Percentiles rank a stretch among this genome's conserved stretches.
phyloP scores from a whole-genome alignment of 2,329 filamentous ascomycete species.

The Trichophyton equinum region DNA sequence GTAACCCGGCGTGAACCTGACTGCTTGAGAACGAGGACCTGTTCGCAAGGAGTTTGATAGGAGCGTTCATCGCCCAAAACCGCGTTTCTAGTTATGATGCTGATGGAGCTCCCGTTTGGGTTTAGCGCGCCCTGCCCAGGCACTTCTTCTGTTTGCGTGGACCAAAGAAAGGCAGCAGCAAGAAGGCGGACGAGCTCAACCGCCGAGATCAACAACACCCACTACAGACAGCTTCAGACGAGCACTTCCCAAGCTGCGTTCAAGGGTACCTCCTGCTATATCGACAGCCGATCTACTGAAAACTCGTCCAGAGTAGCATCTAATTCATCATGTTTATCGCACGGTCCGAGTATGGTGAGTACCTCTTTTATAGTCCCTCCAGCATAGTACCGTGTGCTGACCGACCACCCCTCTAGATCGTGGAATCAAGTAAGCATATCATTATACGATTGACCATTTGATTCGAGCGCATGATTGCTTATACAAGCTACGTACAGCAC shows the following conservation, averaged over 20 bases:
- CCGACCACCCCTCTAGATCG: constrained; percentile 51
- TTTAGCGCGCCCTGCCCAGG: constrained; percentile 15
- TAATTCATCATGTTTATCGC: constrained; percentile 86
- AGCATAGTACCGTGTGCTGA: constrained; percentile 1
- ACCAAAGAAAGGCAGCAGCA: background rate
- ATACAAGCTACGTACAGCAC: constrained; percentile 48
- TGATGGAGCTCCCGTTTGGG: constrained; percentile 13
- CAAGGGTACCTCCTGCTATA: background rate
- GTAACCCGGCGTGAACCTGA: background rate
- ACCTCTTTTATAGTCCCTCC: constrained; percentile 16
- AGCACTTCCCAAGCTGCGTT: background rate
- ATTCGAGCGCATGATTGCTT: constrained; percentile 12
- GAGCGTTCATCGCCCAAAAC: background rate
- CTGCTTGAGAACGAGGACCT: background rate
- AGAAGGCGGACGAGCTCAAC: background rate
- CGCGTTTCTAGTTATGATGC: background rate
- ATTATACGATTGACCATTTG: constrained; percentile 8
- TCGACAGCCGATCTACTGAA: background rate
- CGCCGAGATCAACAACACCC: background rate
- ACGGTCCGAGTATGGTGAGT: constrained; percentile 97
- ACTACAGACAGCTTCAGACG: constrained; percentile 4
- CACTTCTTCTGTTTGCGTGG: constrained; percentile 14
- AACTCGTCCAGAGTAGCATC: background rate
- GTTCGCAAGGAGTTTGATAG: background rate
- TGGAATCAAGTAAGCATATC: constrained; percentile 73